Percentiles rank a stretch among this genome's conserved stretches.
These are phyloP conservation scores for Hamigera avellanea DNA, from an alignment of 495 filamentous ascomycete species.

Conservation along the genomic window DNA sequence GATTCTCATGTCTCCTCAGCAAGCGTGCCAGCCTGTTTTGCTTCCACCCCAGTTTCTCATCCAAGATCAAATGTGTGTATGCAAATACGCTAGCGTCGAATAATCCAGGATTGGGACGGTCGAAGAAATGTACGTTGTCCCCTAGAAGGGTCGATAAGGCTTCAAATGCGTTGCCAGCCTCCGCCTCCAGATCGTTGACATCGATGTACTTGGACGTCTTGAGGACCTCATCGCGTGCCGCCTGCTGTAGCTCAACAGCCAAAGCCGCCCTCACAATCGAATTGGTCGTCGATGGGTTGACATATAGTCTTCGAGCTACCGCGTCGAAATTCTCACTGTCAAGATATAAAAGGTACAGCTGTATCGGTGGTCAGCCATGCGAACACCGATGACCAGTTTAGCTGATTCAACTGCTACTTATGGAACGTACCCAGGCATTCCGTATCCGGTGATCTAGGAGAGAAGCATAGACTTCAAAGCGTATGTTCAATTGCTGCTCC, in stretches of 20 bases:
- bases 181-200: conserved; percentile 48
- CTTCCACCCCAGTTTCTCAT: conserved; percentile 47
- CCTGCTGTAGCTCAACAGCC: conserved; percentile 53
- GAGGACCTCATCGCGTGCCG: conserved; percentile 61
- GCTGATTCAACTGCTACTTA: not conserved
- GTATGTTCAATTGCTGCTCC: conserved; percentile 42
- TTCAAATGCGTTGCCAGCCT: conserved; percentile 58
- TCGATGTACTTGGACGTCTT: conserved; percentile 52
- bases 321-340: conserved; percentile 47
- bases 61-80: conserved; percentile 75
- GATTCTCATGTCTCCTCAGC: conserved; percentile 32
- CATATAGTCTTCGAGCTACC: conserved; percentile 59
- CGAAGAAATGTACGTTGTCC: conserved; percentile 57
- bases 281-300: conserved; percentile 50
- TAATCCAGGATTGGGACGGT: conserved; percentile 45
- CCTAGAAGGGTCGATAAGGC: conserved; percentile 64
- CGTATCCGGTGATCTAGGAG: conserved; percentile 73
- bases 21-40: conserved; percentile 28
- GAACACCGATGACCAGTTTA: not conserved
- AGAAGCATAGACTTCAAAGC: conserved; percentile 68
- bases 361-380: too few relatives aligned
- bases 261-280: conserved; percentile 47
- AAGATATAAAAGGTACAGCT: conserved; percentile 77
- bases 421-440: conserved; percentile 63
- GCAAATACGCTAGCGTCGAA: conserved; percentile 87